phyloP scores from a whole-genome alignment of 73 alveolate genomes.

The Durusdinium trenchii region DNA sequence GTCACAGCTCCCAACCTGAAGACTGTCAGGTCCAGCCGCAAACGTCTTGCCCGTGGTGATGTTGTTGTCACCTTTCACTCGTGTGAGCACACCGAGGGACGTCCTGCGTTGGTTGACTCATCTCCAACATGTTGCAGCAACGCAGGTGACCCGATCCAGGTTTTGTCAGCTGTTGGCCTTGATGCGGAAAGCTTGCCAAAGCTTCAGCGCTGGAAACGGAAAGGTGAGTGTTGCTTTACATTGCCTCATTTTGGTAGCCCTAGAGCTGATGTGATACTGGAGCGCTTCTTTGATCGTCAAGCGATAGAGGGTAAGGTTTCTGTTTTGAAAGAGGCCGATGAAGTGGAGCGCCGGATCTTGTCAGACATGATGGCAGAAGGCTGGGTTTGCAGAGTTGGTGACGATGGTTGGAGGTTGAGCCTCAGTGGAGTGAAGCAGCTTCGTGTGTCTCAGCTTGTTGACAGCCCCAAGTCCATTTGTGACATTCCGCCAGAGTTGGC shows the following conservation, averaged over 20 bases:
- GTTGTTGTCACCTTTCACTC: background rate
- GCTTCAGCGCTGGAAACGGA: background rate
- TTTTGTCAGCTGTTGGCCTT: background rate
- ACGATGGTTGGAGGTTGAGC: background rate
- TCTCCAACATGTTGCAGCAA: background rate
- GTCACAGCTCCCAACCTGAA: background rate
- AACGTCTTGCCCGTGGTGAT: background rate
- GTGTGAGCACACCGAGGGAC: background rate
- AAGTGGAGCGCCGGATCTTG: background rate
- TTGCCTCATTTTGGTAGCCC: background rate
- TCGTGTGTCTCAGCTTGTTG: background rate
- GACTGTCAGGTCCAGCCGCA: background rate
- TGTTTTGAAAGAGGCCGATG: background rate
- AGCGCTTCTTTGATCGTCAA: background rate
- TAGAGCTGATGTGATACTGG: background rate
- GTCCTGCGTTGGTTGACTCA: background rate
- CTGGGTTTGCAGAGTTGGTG: background rate
- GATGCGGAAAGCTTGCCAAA: background rate
- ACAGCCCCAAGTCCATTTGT: background rate
- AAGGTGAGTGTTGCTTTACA: background rate
- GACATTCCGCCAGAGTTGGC: background rate
- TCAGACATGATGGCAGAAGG: background rate
- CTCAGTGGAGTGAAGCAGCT: background rate
- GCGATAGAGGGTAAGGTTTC: background rate
- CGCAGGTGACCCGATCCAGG: slow-evolving; percentile 22